Conservation (phyloP, 345 rosid species). For the Acer saccharum region DNA sequence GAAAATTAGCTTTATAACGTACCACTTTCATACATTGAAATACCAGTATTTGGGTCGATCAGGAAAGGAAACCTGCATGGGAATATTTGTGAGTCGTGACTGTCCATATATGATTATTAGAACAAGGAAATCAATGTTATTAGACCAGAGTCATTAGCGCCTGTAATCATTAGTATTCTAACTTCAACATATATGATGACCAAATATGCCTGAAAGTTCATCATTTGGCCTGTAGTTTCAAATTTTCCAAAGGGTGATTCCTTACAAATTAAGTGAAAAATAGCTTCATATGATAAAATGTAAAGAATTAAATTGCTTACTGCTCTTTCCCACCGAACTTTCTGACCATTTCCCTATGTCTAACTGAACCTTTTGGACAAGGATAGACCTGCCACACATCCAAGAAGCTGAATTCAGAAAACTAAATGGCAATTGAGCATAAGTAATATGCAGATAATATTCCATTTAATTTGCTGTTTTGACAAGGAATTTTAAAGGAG, state of each 20-base stretch:
- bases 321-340: constrained; percentile 73
- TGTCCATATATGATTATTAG: background rate
- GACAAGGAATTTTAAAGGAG: too few species aligned
- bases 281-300: constrained; percentile 7
- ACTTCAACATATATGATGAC: too few species aligned
- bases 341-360: constrained; percentile 80
- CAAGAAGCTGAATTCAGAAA: constrained; percentile 18
- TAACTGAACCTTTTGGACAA: constrained; percentile 80
- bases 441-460: too few species aligned
- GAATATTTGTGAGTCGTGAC: background rate
- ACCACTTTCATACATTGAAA: constrained; percentile 84
- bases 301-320: constrained; percentile 39
- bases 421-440: constrained; percentile 1
- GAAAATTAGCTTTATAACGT: constrained; percentile 24
- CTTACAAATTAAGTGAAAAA: background rate
- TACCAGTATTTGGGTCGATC: constrained; percentile 67
- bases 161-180: too few species aligned
- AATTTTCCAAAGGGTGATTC: background rate
- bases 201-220: background rate
- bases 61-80: constrained; percentile 79
- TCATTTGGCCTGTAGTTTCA: background rate
- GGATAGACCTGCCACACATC: constrained; percentile 67
- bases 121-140: background rate
- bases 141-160: background rate
- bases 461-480: too few species aligned